Base-by-base conservation (phyloP, 2,329 filamentous ascomycete species). In the Bipolaris zeicola region DNA sequence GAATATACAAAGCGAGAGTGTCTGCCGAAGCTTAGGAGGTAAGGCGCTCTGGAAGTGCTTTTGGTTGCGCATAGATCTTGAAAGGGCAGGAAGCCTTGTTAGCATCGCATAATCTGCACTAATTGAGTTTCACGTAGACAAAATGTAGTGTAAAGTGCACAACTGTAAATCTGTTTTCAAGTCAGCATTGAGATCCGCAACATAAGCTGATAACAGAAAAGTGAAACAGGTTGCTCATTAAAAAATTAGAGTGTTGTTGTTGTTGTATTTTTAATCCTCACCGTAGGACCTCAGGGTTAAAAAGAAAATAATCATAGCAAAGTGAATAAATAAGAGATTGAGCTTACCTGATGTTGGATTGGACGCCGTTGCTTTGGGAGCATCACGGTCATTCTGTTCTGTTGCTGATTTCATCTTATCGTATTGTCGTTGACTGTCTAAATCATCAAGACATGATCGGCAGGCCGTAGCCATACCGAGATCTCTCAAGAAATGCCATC, bases 161-260 rank as follows among this genome's bases (percentile, higher is more conserved):
- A 38, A 43, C 18, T 6, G 31, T 49, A 42, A 42, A 62, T 65
- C 70, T 71, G 56, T 55, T 57, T 51, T 34, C 51, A 46, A 55
- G 66, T 70, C 62, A 70, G 69, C 58, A 42, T 61, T 46, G 41
- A 55, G 46, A 11, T 39, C 37, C 38, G 36, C 14, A 13, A 41
- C 26, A 36, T 36, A 34, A 36, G 14, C 24, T 22, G 59, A 50
- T 28, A 7, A 46, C 33, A 10, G n/a, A 50, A 22, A 49, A 61
- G 46, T 50, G 53, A 22, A 38, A 10, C 33, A 18, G 13, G 34
- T 33, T 64, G 72, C 70, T 88, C 85, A 87, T 83, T 76, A 87
- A 88, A 87, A 88, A 88, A 88, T 87, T 87, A 88, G 85, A 88
- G 84, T 87, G 64, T 68, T 62, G 84, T 84, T 62, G 84, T 84